Evolutionary conservation across 306 rosid species (phyloP), one percentile per base, ranked within the genome.

Genomic region (Oxytropis ochrocephala): DNA sequence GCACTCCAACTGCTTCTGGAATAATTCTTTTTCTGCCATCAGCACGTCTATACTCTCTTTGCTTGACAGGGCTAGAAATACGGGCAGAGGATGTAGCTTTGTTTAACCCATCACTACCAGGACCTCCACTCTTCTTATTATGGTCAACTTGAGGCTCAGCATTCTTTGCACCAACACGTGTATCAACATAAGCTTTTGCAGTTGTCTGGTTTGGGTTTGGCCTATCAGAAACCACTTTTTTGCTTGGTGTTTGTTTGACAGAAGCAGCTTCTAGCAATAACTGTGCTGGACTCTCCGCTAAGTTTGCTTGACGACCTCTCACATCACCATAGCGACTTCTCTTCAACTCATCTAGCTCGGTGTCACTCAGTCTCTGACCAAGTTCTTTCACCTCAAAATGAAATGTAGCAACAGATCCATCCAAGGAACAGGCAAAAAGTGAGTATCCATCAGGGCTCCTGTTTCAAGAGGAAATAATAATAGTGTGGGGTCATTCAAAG

Each of bases 361-460:
- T 68, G 70, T 91, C 96, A 71, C 75, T 83, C 63, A 91, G 76
- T 76, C 99, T 84, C 81, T 83, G 83, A 63, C 99, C 99, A 78
- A 95, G 89, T 83, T 95, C 99, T 79, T 83, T 89, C 27, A 77
- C 87, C 52, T 95, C 97, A 82, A 95, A 95, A 86, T 91, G 95
- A 76, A 87, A 95, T 58, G 89, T 83, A 30, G 92, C 96, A 59
- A 89, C 90, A 1, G 99, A 81, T 65, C 99, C 99, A 75, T 95
- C 99, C 96, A 95, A 83, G 67, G 99, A 95, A 82, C 99, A 95
- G 9, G 99, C 97, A 77, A 91, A 89, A 38, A 95, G 96, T 30
- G 95, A 82, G 86, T 95, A 91, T 52, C 99, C 99, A 80, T 95
- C 97, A 18, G 99, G 99, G 79, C 97, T 91, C 99, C 99, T 95